Base-by-base conservation (phyloP, 2,329 filamentous ascomycete species). In the Venturiaceae sp. region DNA sequence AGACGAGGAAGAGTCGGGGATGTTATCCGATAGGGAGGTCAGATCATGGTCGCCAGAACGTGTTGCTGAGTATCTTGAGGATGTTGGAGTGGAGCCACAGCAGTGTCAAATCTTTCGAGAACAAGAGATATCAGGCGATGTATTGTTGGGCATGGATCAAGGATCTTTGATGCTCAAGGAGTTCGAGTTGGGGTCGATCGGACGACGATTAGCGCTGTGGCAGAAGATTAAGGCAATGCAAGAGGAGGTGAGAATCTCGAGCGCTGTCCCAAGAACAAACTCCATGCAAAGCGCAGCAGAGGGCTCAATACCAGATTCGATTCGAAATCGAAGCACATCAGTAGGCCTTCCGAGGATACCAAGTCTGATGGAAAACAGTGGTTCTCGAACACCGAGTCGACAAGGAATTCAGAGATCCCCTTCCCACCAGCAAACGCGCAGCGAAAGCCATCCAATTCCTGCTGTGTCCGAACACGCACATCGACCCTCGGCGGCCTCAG, bases 61-160 rank as follows among this genome's bases (percentile, higher is more conserved):
- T 61, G 92, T 96, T 21, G 90, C 92, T 33, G 90, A 95, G 66
- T 92, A 95, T 68, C 78, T 99, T 41, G 92, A 94, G 64, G 87
- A 88, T 1, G 77, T 84, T 3, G 92, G 91, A 6, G 87, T 97
- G 7, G 92, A 97, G 70, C 84, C 86, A 66, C 85, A 86, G 64
- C 92, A 97, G 65, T 99, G 94, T 68, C 87, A 95, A 63, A 89
- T 97, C 3, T 99, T 99, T 67, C 81, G 87, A 64, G 92, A 97
- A 67, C 92, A 99, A 72, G 94, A 99, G 71, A 97, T 99, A 60
- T 86, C 88, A 2, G 94, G 94, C 53, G 92, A 97, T 66, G 92
- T 97, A 3, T 75, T 99, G 39, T 75, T 99, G 56, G 90, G 89
- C 57, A 95, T 97, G 90, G 91, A 96, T 66, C 92, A 96, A 74